Base-by-base conservation (phyloP, 768 basidiomycete species). In the Mrakia hoshinonis region DNA sequence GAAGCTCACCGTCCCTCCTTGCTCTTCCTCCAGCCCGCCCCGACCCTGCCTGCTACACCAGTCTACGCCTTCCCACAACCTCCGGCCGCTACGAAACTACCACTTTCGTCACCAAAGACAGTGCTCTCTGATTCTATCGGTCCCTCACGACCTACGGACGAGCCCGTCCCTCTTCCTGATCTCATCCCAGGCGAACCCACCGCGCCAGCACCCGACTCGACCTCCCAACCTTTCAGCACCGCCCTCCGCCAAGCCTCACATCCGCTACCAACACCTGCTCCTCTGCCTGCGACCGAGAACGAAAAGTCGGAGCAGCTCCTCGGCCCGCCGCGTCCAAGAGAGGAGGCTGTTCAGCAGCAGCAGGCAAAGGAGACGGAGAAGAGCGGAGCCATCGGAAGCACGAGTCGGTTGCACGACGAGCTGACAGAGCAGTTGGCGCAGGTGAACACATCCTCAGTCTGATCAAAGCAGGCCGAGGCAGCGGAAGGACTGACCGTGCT, bases 361-460 rank as follows among this genome's bases (percentile, higher is more conserved):
- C 46, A 60, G 51, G 34, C 18, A 4, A 51, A 38, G 4, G 65
- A 65, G 46, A 29, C n/a, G n/a, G 26, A 49, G 63, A 67, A 47
- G 38, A 47, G 34, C 13, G 70, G 55, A 10, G 20, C 67, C 29
- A 55, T 51, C 36, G 67, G 67, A 0, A 67, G 64, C 58, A 72
- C 65, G 4, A 66, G 63, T 24, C 31, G 66, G 20, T 36, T 72
- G 29, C 70, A 72, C 46, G 70, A 72, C 39, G 70, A 72, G 39
- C 34, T 72, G 31, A 72, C 70, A 4, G 70, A 72, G 49, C 70
- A 72, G 49, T 47, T 72, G 31, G 70, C 70, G 6, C 64, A 66
- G 70, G 70, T 67, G 36, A 34, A 64, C 60, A 39, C 5, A 43
- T 13, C 13, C n/a, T 47, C 38, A 13, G 4, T 1, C 18, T 26